Base-by-base conservation (phyloP, 495 filamentous ascomycete genomes). In the Glonium stellatum region DNA sequence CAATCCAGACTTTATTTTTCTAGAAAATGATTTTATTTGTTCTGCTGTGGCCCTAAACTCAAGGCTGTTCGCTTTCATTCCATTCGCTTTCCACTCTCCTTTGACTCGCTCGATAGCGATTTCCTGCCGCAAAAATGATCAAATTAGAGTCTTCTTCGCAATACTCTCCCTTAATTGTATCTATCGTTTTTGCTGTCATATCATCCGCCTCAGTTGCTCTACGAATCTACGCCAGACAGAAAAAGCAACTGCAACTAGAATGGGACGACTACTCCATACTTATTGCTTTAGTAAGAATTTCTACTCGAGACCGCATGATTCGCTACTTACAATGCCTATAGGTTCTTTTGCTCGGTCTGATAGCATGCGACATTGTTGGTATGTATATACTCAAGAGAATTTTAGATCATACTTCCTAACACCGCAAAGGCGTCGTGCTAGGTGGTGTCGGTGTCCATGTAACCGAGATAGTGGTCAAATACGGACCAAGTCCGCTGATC, bases 221-320 rank as follows among this genome's bases (percentile, higher is more conserved):
- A 21, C 47, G 47, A 18, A 15, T 50, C 3, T 50, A 21, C 11
- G 47, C 47, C 5, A 4, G 21, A 50, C 18, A 23, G 22, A 50
- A 50, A 11, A 50, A 50, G 47, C 15, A 21, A 18, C 21, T 50
- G 11, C 1, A 2, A 4, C 21, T 50, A 1, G 15, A 50, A 23
- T 50, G 47, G 47, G 47, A 50, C 11, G 47, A 50, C 21, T 50
- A 50, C 47, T 50, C 47, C 47, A 50, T 50, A 12, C 1, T 50
- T 18, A 11, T 50, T 21, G 47, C 47, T 1, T 21, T 50, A 11
- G 47, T 50, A 50, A 9, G 47, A 50, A 23, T 1, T 21, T 1
- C 12, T 21, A 21, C 47, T 18, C n/a, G n/a, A 12, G 47, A 11
- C n/a, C 47, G 1, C n/a, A 21, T 11, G 11, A 50, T 21, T 3